A percentile compares a stretch with the other conserved stretches of the same genome.
phyloP scores from a whole-genome alignment of 106 monocot genomes.

The Phalaenopsis aphrodite region DNA sequence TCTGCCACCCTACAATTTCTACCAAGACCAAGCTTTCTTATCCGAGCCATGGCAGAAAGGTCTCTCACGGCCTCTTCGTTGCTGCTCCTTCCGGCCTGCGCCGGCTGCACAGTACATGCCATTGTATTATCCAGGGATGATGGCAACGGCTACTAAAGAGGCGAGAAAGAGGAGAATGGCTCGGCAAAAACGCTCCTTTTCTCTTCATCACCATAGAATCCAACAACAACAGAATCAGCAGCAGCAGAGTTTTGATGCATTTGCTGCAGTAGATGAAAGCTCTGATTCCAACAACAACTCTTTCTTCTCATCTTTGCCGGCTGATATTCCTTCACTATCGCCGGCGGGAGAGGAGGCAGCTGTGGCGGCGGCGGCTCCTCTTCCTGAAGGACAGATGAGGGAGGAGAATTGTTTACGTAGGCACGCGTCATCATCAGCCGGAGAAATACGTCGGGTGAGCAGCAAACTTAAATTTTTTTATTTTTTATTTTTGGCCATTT shows the following conservation, averaged over 20 bases:
- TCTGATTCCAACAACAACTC: conserved; percentile 10
- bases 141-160: conserved; percentile 63
- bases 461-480: not conserved
- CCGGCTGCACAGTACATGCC: not conserved
- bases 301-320: conserved; percentile 17
- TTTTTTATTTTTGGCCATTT: not conserved
- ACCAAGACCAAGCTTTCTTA: too few relatives aligned
- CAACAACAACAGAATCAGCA: conserved; percentile 4
- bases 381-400: not conserved
- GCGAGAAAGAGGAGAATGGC: conserved; percentile 97
- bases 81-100: not conserved
- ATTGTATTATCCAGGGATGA: not conserved
- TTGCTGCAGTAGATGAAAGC: not conserved
- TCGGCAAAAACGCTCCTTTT: conserved; percentile 54
- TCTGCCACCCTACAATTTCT: too few relatives aligned
- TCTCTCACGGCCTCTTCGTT: too few relatives aligned
- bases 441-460: not conserved
- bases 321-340: not conserved
- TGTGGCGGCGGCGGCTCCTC: not conserved
- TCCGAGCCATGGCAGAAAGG: too few relatives aligned
- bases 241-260: not conserved
- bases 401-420: not conserved
- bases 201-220: conserved; percentile 43
- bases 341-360: not conserved
- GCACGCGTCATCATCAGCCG: not conserved